phyloP scores from a whole-genome alignment of 805 yeast genomes.

The Pichia cephalocereana region DNA sequence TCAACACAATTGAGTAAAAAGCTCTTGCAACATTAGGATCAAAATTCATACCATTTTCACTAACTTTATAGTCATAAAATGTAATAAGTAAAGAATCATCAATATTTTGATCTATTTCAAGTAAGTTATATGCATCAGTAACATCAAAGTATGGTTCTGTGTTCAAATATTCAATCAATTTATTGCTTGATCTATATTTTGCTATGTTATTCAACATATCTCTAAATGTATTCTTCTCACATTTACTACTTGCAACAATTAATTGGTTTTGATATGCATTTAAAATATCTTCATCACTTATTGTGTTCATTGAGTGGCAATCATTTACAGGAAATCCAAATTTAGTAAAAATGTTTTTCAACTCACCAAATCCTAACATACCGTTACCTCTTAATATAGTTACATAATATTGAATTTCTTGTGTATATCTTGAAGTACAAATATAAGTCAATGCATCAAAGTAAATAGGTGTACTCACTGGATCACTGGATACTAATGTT shows the following conservation, averaged over 20 bases:
- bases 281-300: constrained; percentile 22
- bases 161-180: constrained; percentile 29
- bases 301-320: constrained; percentile 11
- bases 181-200: constrained; percentile 27
- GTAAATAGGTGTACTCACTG: constrained; percentile 37
- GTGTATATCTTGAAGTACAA: constrained; percentile 39
- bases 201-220: constrained; percentile 33
- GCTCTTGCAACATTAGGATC: constrained; percentile 42
- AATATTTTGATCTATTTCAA: constrained; percentile 43
- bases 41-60: constrained; percentile 37
- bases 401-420: constrained; percentile 29
- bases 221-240: constrained; percentile 25
- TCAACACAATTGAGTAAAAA: constrained; percentile 50
- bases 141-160: constrained; percentile 40
- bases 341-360: constrained; percentile 19
- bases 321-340: constrained; percentile 22
- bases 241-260: constrained; percentile 14
- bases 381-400: constrained; percentile 44
- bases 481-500: constrained; percentile 33
- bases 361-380: constrained; percentile 40
- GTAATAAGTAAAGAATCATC: constrained; percentile 69
- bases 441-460: constrained; percentile 49
- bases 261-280: constrained; percentile 20
- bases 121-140: constrained; percentile 39
- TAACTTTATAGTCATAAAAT: constrained; percentile 57